Percentiles rank a stretch among this genome's conserved stretches.
Evolutionary conservation across 106 monocot species (phyloP).

Genomic region (Dactylorhiza incarnata): DNA sequence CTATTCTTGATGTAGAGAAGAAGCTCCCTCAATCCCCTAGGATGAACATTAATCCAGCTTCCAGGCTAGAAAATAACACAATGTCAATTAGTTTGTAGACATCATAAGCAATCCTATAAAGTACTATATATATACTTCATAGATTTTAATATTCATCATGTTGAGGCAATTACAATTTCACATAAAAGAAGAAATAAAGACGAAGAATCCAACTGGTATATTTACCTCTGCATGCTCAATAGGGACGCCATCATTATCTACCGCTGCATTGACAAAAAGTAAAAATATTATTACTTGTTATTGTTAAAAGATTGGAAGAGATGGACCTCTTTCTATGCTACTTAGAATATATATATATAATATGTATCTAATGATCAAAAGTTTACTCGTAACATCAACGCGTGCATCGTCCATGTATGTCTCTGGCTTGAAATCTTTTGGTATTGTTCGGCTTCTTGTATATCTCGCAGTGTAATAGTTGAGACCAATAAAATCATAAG

Average conservation of each 20-base stretch:
- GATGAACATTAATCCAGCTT: slow-evolving; percentile 12
- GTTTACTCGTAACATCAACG: slow-evolving; percentile 3
- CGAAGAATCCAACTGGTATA: not conserved
- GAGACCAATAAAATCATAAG: slow-evolving; percentile 38
- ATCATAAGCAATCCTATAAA: not conserved
- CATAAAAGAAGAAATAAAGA: too few relatives aligned
- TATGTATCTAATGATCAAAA: too few relatives aligned
- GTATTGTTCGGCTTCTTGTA: not conserved
- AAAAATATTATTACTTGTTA: too few relatives aligned
- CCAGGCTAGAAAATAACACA: not conserved
- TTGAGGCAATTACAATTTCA: too few relatives aligned
- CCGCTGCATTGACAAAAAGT: not conserved
- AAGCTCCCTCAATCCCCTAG: slow-evolving; percentile 5
- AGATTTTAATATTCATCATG: too few relatives aligned
- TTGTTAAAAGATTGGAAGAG: too few relatives aligned
- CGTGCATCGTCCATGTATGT: slow-evolving; percentile 16
- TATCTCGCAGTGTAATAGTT: slow-evolving; percentile 36
- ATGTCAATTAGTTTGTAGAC: not conserved
- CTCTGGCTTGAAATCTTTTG: not conserved
- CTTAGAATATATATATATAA: too few relatives aligned
- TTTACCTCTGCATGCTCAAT: slow-evolving; percentile 9
- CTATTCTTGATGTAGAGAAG: slow-evolving; percentile 1
- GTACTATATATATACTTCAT: too few relatives aligned
- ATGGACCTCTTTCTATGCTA: too few relatives aligned
- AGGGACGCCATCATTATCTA: not conserved